Conservation (phyloP, 2,329 filamentous ascomycete species). For the Xylariaceae sp. region DNA sequence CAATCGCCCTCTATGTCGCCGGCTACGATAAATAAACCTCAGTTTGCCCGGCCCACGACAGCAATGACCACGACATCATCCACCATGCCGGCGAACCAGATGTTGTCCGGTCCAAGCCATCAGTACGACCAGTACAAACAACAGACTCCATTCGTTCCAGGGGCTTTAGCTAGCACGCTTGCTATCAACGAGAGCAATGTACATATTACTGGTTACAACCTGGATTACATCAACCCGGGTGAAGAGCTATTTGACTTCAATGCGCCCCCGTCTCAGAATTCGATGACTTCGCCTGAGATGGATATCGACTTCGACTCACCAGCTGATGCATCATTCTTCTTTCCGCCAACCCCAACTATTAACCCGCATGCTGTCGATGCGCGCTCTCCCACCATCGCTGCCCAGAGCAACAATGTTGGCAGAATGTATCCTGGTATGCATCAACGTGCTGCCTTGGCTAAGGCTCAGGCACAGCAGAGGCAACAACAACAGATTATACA, state of each 20-base stretch:
- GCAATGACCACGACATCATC: slow-evolving; percentile 61
- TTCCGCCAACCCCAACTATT: slow-evolving; percentile 58
- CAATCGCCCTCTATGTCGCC: slow-evolving; percentile 67
- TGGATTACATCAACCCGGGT: slow-evolving; percentile 63
- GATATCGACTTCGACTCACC: slow-evolving; percentile 68
- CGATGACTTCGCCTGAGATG: slow-evolving; percentile 69
- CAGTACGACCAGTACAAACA: slow-evolving; percentile 96
- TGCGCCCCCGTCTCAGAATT: slow-evolving; percentile 65
- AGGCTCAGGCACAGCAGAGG: slow-evolving; percentile 73
- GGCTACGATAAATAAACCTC: slow-evolving; percentile 56
- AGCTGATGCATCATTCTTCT: slow-evolving; percentile 69
- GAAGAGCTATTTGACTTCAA: slow-evolving; percentile 77
- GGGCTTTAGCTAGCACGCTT: slow-evolving; percentile 79
- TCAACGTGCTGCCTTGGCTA: slow-evolving; percentile 80
- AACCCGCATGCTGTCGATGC: slow-evolving; percentile 76
- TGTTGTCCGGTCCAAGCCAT: slow-evolving; percentile 82
- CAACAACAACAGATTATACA: slow-evolving; percentile 55
- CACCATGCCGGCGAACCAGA: slow-evolving; percentile 58
- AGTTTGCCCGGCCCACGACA: slow-evolving; percentile 58
- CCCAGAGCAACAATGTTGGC: slow-evolving; percentile 63
- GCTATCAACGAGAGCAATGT: slow-evolving; percentile 71
- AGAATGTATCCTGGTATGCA: slow-evolving; percentile 94
- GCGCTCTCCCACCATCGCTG: slow-evolving; percentile 52
- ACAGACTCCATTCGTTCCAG: slow-evolving; percentile 89
- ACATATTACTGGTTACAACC: slow-evolving; percentile 59